Evolutionary conservation across 176 grass and related monocot species (phyloP), one percentile per base, ranked within the genome.

Genomic region (Ampelocalamus luodianensis): DNA sequence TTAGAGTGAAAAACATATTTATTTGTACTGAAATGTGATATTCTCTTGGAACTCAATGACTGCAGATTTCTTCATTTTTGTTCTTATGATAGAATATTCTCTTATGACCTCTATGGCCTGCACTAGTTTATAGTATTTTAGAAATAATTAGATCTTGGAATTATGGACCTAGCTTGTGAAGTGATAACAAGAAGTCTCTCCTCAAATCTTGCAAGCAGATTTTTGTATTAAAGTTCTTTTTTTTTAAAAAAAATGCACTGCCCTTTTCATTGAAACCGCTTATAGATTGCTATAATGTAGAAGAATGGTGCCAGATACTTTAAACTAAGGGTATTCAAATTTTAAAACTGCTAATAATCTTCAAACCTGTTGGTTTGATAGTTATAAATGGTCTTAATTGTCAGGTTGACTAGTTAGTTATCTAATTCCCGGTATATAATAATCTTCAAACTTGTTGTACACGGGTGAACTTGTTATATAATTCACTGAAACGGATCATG

Each of bases 1-100:
- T 85, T 76, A 76, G 32, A 43, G 34, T 11, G 9, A 56, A 56
- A 56, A 71, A 11, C 9, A 44, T 4, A 36, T 55, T 26, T 51
- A 54, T 29, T 68, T 68, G 45, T n/a, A 61, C 49, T 56, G 48
- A 81, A 85, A 69, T 77, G 37, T 67, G 49, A 77, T 65, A 59
- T 11, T 68, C 18, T 43, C 63, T 59, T 59, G 63, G 73, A 77
- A 23, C 73, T 77, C 63, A 39, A 16, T 78, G 73, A n/a, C 56
- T 46, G 64, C 64, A 48, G 18, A 45, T 32, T 43, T 43, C 7
- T 10, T 44, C 17, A 55, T 66, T 12, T 54, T 26, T 32, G 18
- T 74, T 74, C 24, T 22, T 70, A 34, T 70, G 65, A 37, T 51
- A 38, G 46, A 84, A 75, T 76, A 37, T 84, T 67, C 23, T 27